These are phyloP conservation scores for Elongisporangium anandrum DNA, from an alignment of 352 stramenopile genomes.

Conservation along the genomic window DNA sequence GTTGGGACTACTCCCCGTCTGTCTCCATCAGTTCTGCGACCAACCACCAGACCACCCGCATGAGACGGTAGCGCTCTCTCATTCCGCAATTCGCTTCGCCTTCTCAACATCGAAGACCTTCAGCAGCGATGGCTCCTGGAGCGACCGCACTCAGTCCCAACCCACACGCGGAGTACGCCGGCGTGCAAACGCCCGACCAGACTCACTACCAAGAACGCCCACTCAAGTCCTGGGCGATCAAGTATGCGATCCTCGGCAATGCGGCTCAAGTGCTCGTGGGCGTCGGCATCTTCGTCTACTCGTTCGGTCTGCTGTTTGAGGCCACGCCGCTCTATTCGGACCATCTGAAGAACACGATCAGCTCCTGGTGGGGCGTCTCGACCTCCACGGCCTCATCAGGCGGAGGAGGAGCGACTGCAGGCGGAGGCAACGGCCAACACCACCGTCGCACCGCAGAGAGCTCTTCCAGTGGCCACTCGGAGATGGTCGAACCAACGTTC, in stretches of 20 bases:
- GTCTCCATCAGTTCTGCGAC: background rate
- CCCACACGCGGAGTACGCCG: background rate
- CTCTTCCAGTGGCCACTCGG: constrained; percentile 8
- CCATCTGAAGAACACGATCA: background rate
- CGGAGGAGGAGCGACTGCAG: background rate
- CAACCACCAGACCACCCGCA: background rate
- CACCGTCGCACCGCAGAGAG: background rate
- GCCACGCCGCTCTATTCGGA: background rate
- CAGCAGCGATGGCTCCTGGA: background rate
- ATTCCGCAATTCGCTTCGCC: background rate
- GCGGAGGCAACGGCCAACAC: background rate
- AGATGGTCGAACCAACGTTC: constrained; percentile 57
- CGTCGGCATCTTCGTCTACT: constrained; percentile 21
- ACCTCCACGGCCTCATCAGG: background rate
- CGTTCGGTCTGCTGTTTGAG: constrained; percentile 9
- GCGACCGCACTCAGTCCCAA: background rate
- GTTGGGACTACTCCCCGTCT: background rate
- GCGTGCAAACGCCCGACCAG: background rate
- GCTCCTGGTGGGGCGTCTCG: background rate
- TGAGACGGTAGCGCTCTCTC: background rate
- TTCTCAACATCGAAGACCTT: background rate
- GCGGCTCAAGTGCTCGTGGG: constrained; percentile 22
- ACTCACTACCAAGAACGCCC: background rate
- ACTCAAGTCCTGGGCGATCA: background rate
- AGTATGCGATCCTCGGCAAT: constrained; percentile 11